Conservation (phyloP, 2,329 filamentous ascomycete genomes). For the Ophiostoma quercus region DNA sequence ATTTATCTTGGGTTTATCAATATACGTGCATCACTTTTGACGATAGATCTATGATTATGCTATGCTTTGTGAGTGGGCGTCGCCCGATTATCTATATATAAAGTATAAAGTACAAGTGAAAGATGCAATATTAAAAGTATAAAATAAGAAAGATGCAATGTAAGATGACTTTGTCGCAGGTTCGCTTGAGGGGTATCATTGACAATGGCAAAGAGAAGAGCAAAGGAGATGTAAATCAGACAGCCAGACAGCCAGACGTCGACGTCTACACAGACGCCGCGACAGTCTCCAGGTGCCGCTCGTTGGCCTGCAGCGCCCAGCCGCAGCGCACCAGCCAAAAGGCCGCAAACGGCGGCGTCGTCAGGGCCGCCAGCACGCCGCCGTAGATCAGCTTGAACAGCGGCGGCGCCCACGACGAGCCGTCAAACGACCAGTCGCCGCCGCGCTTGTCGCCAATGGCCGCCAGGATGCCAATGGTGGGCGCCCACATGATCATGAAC, state of each 20-base stretch:
- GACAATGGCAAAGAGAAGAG: background rate
- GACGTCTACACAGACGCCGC: background rate
- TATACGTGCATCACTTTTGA: background rate
- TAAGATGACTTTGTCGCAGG: slow-evolving; percentile 10
- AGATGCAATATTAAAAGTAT: slow-evolving; percentile 8
- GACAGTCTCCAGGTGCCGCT: slow-evolving; percentile 23
- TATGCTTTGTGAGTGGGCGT: background rate
- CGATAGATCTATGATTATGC: background rate
- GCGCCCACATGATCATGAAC: slow-evolving; percentile 43
- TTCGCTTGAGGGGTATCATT: slow-evolving; percentile 11
- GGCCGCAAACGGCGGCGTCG: slow-evolving; percentile 44
- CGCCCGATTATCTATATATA: background rate
- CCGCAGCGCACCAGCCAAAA: slow-evolving; percentile 50
- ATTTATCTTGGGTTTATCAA: background rate
- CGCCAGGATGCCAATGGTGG: slow-evolving; percentile 41
- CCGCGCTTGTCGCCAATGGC: slow-evolving; percentile 35
- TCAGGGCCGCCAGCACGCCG: slow-evolving; percentile 42
- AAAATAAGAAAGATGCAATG: background rate
- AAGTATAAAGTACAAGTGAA: background rate
- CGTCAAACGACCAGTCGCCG: slow-evolving; percentile 42
- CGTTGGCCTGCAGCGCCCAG: slow-evolving; percentile 35
- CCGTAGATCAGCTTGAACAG: slow-evolving; percentile 48
- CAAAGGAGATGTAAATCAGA: background rate
- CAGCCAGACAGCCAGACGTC: background rate
- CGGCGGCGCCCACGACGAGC: slow-evolving; percentile 42